phyloP scores from a whole-genome alignment of 305 asterid species.

The Solanum chacoense region DNA sequence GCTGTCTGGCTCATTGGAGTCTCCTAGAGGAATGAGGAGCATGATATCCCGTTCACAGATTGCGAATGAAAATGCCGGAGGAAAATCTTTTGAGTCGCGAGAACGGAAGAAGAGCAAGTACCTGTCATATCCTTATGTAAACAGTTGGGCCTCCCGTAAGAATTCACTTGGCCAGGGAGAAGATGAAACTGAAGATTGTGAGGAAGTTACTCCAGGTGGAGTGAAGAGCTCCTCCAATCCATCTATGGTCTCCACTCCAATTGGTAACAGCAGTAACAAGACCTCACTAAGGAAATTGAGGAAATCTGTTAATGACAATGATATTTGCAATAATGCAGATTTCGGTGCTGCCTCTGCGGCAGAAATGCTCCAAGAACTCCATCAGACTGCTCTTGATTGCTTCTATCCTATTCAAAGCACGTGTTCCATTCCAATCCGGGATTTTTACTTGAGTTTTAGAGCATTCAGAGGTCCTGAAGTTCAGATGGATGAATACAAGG shows the following conservation, averaged over 20 bases:
- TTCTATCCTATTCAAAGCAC: constrained; percentile 21
- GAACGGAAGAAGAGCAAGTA: constrained; percentile 77
- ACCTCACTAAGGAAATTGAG: constrained; percentile 8
- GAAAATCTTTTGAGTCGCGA: constrained; percentile 26
- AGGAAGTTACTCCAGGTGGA: constrained; percentile 11
- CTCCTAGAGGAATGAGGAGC: constrained; percentile 15
- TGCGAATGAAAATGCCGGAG: constrained; percentile 9
- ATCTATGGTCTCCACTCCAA: background rate
- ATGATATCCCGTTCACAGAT: background rate
- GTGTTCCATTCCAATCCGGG: constrained; percentile 33
- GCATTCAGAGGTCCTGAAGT: constrained; percentile 24
- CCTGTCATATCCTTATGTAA: constrained; percentile 61
- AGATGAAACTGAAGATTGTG: constrained; percentile 19
- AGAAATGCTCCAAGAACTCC: constrained; percentile 47
- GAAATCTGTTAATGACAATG: constrained; percentile 20
- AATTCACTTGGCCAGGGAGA: constrained; percentile 14
- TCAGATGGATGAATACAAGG: constrained; percentile 7
- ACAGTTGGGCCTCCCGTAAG: constrained; percentile 9
- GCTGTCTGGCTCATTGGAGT: background rate
- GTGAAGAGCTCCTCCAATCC: background rate
- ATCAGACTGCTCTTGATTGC: constrained; percentile 31
- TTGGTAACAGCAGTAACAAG: constrained; percentile 4
- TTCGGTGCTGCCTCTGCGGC: constrained; percentile 27
- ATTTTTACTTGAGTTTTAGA: constrained; percentile 45
- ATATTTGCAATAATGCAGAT: constrained; percentile 16